phyloP scores from a whole-genome alignment of 2,329 filamentous ascomycete genomes.

The Celoporthe dispersa region DNA sequence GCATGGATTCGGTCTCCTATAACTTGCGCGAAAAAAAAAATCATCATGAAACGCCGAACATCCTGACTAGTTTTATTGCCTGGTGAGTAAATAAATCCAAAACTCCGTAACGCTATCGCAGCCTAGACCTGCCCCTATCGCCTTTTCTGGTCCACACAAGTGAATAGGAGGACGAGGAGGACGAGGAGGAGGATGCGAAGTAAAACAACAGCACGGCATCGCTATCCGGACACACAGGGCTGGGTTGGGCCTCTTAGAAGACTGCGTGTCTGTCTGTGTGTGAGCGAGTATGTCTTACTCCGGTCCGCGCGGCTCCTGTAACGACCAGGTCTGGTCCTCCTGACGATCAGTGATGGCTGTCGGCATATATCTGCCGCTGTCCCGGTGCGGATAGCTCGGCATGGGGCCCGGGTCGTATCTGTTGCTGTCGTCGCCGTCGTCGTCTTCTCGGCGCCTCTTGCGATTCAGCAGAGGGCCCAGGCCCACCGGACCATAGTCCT shows the following conservation, averaged over 20 bases:
- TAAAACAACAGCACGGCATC: not conserved
- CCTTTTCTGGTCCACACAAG: slow-evolving; percentile 11
- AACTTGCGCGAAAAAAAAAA: slow-evolving; percentile 1
- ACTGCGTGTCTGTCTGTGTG: too few relatives aligned
- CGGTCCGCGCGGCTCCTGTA: slow-evolving; percentile 4
- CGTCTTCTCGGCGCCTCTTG: slow-evolving; percentile 26
- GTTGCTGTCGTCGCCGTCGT: slow-evolving; percentile 12
- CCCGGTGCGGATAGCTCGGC: slow-evolving; percentile 22
- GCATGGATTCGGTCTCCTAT: not conserved
- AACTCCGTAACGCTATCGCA: slow-evolving; percentile 20
- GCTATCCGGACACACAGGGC: not conserved
- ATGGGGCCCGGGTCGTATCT: slow-evolving; percentile 20
- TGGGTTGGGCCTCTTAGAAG: not conserved
- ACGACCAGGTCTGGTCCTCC: slow-evolving; percentile 15
- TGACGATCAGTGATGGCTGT: slow-evolving; percentile 15
- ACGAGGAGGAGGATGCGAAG: not conserved
- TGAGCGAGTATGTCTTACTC: not conserved
- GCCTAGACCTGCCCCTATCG: slow-evolving; percentile 10
- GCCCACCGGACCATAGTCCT: slow-evolving; percentile 21
- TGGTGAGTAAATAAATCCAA: slow-evolving; percentile 23
- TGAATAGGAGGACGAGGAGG: not conserved
- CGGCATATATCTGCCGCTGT: slow-evolving; percentile 18
- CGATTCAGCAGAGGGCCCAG: slow-evolving; percentile 24
- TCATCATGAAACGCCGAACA: slow-evolving; percentile 27
- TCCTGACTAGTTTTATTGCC: slow-evolving; percentile 21